Percentiles rank a stretch among this genome's conserved stretches.
Conservation (phyloP, 306 rosid species). For the Prinsepia uniflora region DNA sequence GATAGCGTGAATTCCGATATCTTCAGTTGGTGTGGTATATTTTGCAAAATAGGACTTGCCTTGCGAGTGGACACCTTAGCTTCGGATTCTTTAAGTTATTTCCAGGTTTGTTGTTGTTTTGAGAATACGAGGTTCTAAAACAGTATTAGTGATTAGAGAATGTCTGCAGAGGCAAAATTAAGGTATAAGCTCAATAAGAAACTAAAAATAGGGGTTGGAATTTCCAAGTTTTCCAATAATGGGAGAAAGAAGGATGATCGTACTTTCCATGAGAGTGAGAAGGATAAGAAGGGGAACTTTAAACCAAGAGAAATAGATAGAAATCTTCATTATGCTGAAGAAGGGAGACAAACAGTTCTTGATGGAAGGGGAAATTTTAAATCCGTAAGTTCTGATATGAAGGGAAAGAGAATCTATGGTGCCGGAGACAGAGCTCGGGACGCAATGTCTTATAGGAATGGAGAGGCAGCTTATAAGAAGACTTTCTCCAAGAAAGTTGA, state of each 20-base stretch:
- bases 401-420: constrained; percentile 33
- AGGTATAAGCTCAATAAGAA: constrained; percentile 34
- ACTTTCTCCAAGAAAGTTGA: constrained; percentile 14
- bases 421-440: constrained; percentile 22
- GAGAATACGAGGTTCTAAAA: background rate
- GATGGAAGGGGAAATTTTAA: constrained; percentile 16
- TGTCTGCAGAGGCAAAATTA: constrained; percentile 36
- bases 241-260: constrained; percentile 15
- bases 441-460: constrained; percentile 9
- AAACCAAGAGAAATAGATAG: constrained; percentile 4
- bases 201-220: constrained; percentile 28
- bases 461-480: constrained; percentile 20
- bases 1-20: background rate
- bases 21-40: background rate
- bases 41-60: background rate
- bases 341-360: constrained; percentile 15
- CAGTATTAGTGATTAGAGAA: constrained; percentile 14
- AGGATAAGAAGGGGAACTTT: constrained; percentile 22
- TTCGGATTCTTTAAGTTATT: background rate
- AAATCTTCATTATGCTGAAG: constrained; percentile 2
- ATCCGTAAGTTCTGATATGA: constrained; percentile 7
- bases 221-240: constrained; percentile 15
- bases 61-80: background rate
- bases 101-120: background rate
- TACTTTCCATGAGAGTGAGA: constrained; percentile 4